Evolutionary conservation across 1,284 basidiomycete genomes (phyloP).

Genomic region (Xerocomus amazonicus): DNA sequence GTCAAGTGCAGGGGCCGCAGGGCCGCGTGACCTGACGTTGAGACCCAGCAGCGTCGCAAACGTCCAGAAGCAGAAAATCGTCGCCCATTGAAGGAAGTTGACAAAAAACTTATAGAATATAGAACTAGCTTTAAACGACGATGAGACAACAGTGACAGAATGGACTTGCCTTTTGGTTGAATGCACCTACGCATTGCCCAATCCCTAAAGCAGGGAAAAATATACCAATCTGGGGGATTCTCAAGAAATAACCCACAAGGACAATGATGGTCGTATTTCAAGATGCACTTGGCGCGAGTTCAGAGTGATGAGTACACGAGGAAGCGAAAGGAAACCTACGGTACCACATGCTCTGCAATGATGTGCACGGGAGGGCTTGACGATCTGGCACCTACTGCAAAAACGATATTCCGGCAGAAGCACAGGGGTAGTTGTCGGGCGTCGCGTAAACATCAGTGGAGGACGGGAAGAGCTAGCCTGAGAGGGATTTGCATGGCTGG

Average conservation of each 20-base stretch:
- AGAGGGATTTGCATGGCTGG: conserved; percentile 14
- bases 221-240: conserved; percentile 14
- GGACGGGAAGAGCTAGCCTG: conserved; percentile 1
- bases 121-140: background rate
- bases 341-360: conserved; percentile 60
- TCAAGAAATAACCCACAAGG: conserved; percentile 35
- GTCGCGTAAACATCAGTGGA: conserved; percentile 17
- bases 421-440: conserved; percentile 40
- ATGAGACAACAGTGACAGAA: background rate
- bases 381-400: conserved; percentile 45
- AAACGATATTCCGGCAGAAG: conserved; percentile 48
- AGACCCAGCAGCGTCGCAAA: conserved; percentile 47
- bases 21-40: conserved; percentile 30
- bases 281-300: conserved; percentile 41
- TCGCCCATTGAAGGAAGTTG: conserved; percentile 55
- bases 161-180: conserved; percentile 53
- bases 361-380: conserved; percentile 59
- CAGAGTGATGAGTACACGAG: conserved; percentile 2
- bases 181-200: conserved; percentile 67
- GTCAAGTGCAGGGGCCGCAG: conserved; percentile 16
- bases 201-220: conserved; percentile 42
- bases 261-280: conserved; percentile 65
- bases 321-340: conserved; percentile 32
- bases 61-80: conserved; percentile 48
- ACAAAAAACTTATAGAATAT: conserved; percentile 55